These are phyloP conservation scores for Curvularia verruculosa DNA, from an alignment of 2,329 filamentous ascomycete genomes.

Conservation along the genomic window DNA sequence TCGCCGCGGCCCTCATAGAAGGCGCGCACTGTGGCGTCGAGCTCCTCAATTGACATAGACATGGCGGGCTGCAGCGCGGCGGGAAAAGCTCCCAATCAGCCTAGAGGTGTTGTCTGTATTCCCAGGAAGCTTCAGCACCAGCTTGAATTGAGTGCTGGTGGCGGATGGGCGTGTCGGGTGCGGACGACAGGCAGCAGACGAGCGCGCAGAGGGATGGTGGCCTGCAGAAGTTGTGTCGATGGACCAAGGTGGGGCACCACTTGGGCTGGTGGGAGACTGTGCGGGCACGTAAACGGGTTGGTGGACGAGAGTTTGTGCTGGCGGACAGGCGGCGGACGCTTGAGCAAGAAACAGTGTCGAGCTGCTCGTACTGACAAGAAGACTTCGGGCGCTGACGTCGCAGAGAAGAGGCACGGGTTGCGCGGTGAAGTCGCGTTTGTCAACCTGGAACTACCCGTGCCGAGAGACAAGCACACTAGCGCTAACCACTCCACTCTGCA, in stretches of 20 bases:
- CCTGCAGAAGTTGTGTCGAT: conserved; percentile 35
- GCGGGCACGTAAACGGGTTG: conserved; percentile 30
- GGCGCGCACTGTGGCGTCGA: conserved; percentile 93
- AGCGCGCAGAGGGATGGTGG: conserved; percentile 35
- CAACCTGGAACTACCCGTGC: conserved; percentile 22
- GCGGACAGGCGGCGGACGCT: conserved; percentile 11
- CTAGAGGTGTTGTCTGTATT: conserved; percentile 26
- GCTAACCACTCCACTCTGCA: conserved; percentile 12
- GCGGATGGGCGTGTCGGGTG: conserved; percentile 20
- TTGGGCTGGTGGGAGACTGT: conserved; percentile 26
- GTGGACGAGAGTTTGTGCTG: conserved; percentile 9
- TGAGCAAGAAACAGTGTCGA: conserved; percentile 27
- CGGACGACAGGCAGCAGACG: conserved; percentile 17
- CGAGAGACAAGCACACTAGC: conserved; percentile 24
- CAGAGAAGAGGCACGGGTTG: conserved; percentile 27
- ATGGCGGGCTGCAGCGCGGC: conserved; percentile 52
- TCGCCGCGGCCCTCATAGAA: conserved; percentile 98
- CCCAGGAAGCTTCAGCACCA: conserved; percentile 27
- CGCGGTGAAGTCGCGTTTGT: conserved; percentile 31
- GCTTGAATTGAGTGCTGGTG: conserved; percentile 11
- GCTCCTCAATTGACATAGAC: conserved; percentile 83
- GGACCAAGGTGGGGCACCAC: conserved; percentile 47
- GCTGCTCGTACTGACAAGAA: conserved; percentile 25
- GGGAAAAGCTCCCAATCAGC: conserved; percentile 46
- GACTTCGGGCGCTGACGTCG: conserved; percentile 27